Evolutionary conservation across 352 stramenopile genomes (phyloP).

Genomic region (Phytophthora sp.): DNA sequence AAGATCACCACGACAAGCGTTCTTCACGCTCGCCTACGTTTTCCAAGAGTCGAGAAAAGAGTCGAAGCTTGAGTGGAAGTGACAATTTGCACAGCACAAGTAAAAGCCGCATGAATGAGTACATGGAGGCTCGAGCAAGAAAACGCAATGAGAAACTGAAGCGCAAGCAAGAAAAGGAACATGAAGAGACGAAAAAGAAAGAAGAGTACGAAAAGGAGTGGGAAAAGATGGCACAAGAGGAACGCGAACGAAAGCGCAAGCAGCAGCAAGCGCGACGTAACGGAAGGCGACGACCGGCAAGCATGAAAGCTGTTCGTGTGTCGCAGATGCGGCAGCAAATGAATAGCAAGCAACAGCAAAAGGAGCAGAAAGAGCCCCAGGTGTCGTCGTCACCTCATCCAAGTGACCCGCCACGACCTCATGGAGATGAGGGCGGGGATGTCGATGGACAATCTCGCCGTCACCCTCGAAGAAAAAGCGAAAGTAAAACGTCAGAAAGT

Average conservation of each 20-base stretch:
- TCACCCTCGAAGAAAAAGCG: constrained; percentile 46
- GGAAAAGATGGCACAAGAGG: constrained; percentile 89
- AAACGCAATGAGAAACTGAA: constrained; percentile 84
- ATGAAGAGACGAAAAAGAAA: constrained; percentile 78
- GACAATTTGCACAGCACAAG: constrained; percentile 44
- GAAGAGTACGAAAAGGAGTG: constrained; percentile 90
- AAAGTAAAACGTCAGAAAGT: constrained; percentile 66
- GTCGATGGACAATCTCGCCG: constrained; percentile 38
- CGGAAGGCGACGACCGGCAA: constrained; percentile 70
- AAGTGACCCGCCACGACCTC: constrained; percentile 30
- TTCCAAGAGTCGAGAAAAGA: constrained; percentile 51
- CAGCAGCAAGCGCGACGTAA: constrained; percentile 76
- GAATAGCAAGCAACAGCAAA: constrained; percentile 70
- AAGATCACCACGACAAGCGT: constrained; percentile 26
- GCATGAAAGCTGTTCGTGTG: constrained; percentile 84
- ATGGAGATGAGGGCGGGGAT: constrained; percentile 41
- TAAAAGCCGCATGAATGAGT: constrained; percentile 89
- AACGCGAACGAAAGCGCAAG: constrained; percentile 81
- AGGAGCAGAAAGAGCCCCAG: constrained; percentile 41
- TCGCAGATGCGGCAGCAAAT: constrained; percentile 88
- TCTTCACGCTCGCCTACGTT: constrained; percentile 44
- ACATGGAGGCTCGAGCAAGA: constrained; percentile 83
- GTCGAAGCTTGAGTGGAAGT: constrained; percentile 41
- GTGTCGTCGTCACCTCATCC: constrained; percentile 17
- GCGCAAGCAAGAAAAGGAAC: constrained; percentile 73